Base-by-base conservation (phyloP, 139 green algal genomes). In the Ostreobium quekettii region DNA sequence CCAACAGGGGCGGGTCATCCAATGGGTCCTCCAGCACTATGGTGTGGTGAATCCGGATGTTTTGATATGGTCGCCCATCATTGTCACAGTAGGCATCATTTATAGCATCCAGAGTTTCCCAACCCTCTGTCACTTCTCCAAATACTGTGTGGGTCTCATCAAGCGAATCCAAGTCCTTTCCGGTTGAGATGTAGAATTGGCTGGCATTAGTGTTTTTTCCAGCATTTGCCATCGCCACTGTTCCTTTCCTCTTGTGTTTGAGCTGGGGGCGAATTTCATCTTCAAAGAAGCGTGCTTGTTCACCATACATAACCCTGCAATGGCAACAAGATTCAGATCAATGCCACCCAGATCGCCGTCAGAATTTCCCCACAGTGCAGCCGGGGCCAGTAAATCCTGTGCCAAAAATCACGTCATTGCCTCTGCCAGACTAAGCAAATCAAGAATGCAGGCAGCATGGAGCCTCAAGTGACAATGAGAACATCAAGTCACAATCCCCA, bases 11-110 rank as follows among this genome's bases (percentile, higher is more conserved):
- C 0, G 90, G 91, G 70, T 98, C 89, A 4, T 90, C 82, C 47
- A 91, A 96, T 0, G 95, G 95, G 72, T 99, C 95, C 48, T 99
- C 95, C 65, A 99, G 82, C 2, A 99, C 64, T 24, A 95, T 85
- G 32, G 92, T 95, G 76, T 96, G 93, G 36, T 89, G 82, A 60
- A 99, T 96, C 46, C 86, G 73, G 35, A 98, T 96, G 81, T 98
- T 98, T 60, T 96, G 93, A 65, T 87, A 82, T 1, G 95, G 95
- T 22, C 90, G 76, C 0, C 82, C 85, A 4, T 78, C 74, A 0
- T 80, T 71, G 66, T 99, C 95, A n/a, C 83, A 77, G 58, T 89
- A 94, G 0, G 87, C 84, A 19, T 93, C 91, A 71, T 97, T 92
- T 64, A 99, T 94, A 0, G 75, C 73, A 36, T 90, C 76, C 39